Conservation (phyloP, 2,329 filamentous ascomycete genomes). For the Hypoxylon sp. region DNA sequence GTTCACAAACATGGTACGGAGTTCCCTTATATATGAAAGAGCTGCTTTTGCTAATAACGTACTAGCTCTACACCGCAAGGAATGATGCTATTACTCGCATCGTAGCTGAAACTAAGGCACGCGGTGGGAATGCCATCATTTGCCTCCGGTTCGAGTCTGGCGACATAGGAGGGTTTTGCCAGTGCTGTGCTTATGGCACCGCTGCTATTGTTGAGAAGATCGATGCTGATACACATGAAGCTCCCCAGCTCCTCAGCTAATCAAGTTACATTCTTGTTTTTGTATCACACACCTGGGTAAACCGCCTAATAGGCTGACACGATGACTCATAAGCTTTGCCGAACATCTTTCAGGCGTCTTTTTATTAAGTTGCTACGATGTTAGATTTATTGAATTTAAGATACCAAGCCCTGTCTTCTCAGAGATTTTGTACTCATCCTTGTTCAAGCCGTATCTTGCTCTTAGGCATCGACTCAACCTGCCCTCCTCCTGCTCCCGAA, state of each 20-base stretch:
- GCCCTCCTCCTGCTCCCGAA: too few relatives aligned
- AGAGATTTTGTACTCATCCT: background rate
- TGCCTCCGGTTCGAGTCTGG: constrained; percentile 71
- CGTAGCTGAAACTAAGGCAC: constrained; percentile 69
- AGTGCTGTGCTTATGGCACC: constrained; percentile 73
- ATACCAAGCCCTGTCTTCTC: background rate
- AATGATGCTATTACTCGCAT: constrained; percentile 71
- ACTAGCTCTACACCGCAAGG: constrained; percentile 67
- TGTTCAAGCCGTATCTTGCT: too few relatives aligned
- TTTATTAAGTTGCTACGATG: background rate
- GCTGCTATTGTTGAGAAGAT: constrained; percentile 71
- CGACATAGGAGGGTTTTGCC: constrained; percentile 69
- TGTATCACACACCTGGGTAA: background rate
- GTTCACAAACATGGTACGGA: constrained; percentile 68
- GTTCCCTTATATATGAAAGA: background rate
- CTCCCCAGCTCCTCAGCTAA: constrained; percentile 41
- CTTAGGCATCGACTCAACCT: too few relatives aligned
- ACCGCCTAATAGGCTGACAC: background rate
- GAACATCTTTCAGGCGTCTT: background rate
- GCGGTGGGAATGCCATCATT: constrained; percentile 73
- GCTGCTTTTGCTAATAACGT: background rate
- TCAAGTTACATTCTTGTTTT: background rate
- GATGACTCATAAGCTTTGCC: background rate
- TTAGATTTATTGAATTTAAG: background rate
- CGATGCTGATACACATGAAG: constrained; percentile 52